Base-by-base conservation (phyloP, 2,329 filamentous ascomycete species). In the Emmonsiellopsis sp. region DNA sequence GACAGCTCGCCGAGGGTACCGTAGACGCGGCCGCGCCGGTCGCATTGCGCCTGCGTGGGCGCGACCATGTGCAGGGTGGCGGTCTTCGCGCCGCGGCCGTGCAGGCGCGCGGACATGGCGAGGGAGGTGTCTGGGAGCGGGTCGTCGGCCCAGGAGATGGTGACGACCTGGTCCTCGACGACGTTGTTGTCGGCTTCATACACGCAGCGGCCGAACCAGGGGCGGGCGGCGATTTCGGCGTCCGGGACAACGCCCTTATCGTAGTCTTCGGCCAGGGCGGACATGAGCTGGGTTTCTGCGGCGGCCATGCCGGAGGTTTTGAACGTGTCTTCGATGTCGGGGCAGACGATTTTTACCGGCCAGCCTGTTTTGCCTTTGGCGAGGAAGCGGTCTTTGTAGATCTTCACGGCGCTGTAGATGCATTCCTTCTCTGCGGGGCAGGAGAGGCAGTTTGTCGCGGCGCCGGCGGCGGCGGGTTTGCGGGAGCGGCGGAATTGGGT, bases 1-100 rank as follows among this genome's bases (percentile, higher is more conserved):
- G 83, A 82, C 32, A 97, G 82, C 70, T 97, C 92, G 43, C 92
- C 93, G 49, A 82, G 75, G 0, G 87, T 87, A 48, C 93, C 93
- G 70, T 96, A 95, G 46, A 96, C 82, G 55, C 88, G 77, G 0
- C 88, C 90, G 55, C 90, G 85, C 3, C 93, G 83, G 59, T 95
- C 81, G 68, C 92, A 97, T 60, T 94, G 86, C 65, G 86, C 85
- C 64, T 88, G 84, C 0, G 91, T 95, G 56, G 91, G 88, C 2
- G 92, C 90, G 2, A 92, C 85, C 92, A 97, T 96, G 70, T 97
- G 92, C 66, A 97, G 87, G 2, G 84, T 84, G 0, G 91, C 92
- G 13, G 86, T 89, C 73, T 97, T 97, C 43, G 88, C 82, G 2
- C 82, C 82, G 27, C 83, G 75, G 50, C 70, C 43, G 42, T 11